phyloP scores from a whole-genome alignment of 2,329 filamentous ascomycete genomes.

The Colletotrichum sp. region DNA sequence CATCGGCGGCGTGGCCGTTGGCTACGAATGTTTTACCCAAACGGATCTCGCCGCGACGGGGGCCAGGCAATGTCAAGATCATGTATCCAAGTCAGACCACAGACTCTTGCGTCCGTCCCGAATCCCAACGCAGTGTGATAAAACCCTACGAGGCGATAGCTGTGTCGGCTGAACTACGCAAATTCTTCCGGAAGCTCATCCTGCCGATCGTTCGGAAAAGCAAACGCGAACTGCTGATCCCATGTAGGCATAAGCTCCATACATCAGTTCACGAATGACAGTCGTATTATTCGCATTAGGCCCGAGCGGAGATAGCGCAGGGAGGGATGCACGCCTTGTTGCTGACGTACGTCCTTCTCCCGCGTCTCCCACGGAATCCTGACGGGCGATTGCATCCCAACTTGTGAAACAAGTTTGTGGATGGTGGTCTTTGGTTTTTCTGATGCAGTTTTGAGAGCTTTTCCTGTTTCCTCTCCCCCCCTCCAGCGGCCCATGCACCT shows the following conservation, averaged over 20 bases:
- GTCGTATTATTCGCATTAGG: not conserved
- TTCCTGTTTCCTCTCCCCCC: not conserved
- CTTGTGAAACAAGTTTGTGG: constrained; percentile 4
- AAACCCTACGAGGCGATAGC: not conserved
- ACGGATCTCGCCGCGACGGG: not conserved
- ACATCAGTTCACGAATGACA: not conserved
- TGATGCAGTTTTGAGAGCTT: not conserved
- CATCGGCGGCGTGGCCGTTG: not conserved
- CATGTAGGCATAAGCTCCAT: not conserved
- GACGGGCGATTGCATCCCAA: not conserved
- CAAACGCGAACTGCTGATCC: not conserved
- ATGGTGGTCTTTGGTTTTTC: not conserved
- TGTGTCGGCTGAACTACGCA: not conserved
- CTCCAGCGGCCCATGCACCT: not conserved
- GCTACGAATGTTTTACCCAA: not conserved
- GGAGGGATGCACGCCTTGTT: not conserved
- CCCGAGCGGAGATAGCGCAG: not conserved
- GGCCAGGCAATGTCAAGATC: not conserved
- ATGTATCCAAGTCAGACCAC: not conserved
- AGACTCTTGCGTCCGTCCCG: not conserved
- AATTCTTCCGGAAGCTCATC: not conserved
- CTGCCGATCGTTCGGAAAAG: not conserved
- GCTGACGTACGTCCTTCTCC: not conserved
- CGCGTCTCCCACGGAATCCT: not conserved
- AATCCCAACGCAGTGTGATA: not conserved